Evolutionary conservation across 192 early-diverging fungal species (phyloP).

Genomic region (Coemansia asiatica): DNA sequence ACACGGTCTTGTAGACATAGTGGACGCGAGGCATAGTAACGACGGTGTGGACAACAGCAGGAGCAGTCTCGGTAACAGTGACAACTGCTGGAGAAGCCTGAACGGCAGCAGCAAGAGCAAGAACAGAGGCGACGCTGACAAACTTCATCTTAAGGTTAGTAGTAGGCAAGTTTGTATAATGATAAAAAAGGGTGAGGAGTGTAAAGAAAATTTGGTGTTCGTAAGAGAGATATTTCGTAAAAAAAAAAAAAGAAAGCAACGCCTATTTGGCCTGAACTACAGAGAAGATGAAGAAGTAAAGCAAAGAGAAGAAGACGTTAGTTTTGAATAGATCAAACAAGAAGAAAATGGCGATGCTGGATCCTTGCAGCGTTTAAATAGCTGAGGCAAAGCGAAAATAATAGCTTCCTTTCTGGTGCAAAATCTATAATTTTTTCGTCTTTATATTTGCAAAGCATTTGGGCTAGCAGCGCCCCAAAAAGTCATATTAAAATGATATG

Average conservation of each 20-base stretch:
- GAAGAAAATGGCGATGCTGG: not conserved
- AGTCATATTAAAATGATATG: too few relatives aligned
- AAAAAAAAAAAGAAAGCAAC: not conserved
- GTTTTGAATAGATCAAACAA: not conserved
- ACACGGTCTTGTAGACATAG: conserved; percentile 19
- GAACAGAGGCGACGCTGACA: conserved; percentile 26
- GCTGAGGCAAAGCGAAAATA: not conserved
- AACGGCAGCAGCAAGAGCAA: conserved; percentile 29
- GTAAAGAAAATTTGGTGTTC: not conserved
- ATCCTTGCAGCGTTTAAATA: not conserved
- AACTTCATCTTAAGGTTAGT: conserved; percentile 29
- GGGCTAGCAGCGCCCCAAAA: too few relatives aligned
- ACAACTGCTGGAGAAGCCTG: conserved; percentile 25
- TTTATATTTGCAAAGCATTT: too few relatives aligned
- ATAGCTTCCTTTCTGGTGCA: not conserved
- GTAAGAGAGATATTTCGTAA: not conserved
- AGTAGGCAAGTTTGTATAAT: not conserved
- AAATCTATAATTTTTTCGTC: too few relatives aligned
- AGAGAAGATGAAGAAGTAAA: not conserved
- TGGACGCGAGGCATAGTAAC: not conserved
- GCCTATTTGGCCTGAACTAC: not conserved
- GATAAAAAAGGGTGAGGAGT: not conserved
- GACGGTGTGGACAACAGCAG: not conserved
- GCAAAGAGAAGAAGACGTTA: not conserved
- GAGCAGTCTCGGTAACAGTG: conserved; percentile 9